These are phyloP conservation scores for Cetraspora pellucida DNA, from an alignment of 192 early-diverging fungal genomes.

Conservation along the genomic window DNA sequence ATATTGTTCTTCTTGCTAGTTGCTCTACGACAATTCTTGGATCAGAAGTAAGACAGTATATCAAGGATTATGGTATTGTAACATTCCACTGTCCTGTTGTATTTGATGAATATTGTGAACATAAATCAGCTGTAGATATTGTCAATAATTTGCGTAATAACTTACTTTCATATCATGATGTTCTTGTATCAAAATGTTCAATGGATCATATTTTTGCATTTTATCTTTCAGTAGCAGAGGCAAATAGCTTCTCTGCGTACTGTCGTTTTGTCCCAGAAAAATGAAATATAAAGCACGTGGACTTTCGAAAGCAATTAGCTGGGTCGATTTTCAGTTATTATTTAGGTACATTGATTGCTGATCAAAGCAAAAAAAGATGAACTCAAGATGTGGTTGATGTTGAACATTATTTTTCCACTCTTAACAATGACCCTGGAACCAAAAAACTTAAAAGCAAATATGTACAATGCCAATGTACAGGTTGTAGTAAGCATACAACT, in stretches of 20 bases:
- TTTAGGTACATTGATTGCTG: neutral
- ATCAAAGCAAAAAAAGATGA: constrained; percentile 14
- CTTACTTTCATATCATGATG: constrained; percentile 2
- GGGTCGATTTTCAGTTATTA: constrained; percentile 10
- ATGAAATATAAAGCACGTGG: constrained; percentile 13
- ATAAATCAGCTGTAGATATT: neutral
- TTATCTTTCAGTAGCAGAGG: neutral
- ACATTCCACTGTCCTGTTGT: neutral
- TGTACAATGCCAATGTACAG: neutral
- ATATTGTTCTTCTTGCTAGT: no score
- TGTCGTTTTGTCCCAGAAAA: neutral
- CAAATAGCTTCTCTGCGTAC: neutral
- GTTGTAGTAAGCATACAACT: constrained; percentile 3
- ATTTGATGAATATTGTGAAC: constrained; percentile 3
- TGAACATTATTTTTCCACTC: neutral
- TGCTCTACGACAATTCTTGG: constrained; percentile 12
- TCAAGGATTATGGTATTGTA: constrained; percentile 6
- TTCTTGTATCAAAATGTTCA: no score
- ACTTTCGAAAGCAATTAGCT: neutral
- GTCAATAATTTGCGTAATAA: constrained; percentile 15
- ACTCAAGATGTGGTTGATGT: neutral
- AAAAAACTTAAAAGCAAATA: neutral
- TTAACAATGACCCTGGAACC: neutral
- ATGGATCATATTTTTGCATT: no score
- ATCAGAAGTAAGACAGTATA: constrained; percentile 4